A percentile compares a stretch with the other conserved stretches of the same genome.
Conservation (phyloP, 2,329 filamentous ascomycete species). For the Aureobasidium melanogenum region DNA sequence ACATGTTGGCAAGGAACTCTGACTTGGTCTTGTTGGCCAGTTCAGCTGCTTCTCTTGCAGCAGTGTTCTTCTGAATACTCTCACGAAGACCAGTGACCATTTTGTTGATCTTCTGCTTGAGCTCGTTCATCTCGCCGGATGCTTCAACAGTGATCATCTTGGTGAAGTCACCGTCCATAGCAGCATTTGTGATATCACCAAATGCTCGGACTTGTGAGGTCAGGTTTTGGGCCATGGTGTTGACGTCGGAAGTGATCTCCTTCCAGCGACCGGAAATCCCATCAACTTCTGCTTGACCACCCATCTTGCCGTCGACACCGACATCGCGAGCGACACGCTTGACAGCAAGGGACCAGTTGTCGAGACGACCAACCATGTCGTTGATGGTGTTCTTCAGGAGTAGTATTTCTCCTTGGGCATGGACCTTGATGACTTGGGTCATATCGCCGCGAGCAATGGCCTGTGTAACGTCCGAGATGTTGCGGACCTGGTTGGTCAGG, state of each 20-base stretch:
- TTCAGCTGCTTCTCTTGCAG: constrained; percentile 90
- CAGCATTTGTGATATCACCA: constrained; percentile 95
- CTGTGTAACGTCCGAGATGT: constrained; percentile 89
- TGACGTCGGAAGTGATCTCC: constrained; percentile 94
- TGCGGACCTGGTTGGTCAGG: constrained; percentile 62
- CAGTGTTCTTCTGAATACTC: constrained; percentile 93
- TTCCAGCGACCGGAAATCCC: constrained; percentile 94
- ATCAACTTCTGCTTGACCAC: constrained; percentile 88
- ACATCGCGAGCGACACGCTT: constrained; percentile 94
- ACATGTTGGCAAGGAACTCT: constrained; percentile 98
- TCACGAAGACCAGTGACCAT: constrained; percentile 96
- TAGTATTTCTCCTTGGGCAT: constrained; percentile 89
- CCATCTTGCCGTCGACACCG: constrained; percentile 97
- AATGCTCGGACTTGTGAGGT: constrained; percentile 97
- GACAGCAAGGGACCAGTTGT: constrained; percentile 92
- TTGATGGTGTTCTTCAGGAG: constrained; percentile 95
- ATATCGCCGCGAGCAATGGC: constrained; percentile 93
- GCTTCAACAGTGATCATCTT: constrained; percentile 95
- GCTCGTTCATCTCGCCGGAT: constrained; percentile 96
- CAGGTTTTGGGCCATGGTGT: constrained; percentile 76
- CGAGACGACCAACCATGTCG: constrained; percentile 94
- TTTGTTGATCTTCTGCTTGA: constrained; percentile 98
- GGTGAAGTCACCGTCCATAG: constrained; percentile 93
- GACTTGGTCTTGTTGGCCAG: constrained; percentile 97
- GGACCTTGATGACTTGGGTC: constrained; percentile 90